phyloP scores from a whole-genome alignment of 768 basidiomycete species.

The Neoboletus magnificus region DNA sequence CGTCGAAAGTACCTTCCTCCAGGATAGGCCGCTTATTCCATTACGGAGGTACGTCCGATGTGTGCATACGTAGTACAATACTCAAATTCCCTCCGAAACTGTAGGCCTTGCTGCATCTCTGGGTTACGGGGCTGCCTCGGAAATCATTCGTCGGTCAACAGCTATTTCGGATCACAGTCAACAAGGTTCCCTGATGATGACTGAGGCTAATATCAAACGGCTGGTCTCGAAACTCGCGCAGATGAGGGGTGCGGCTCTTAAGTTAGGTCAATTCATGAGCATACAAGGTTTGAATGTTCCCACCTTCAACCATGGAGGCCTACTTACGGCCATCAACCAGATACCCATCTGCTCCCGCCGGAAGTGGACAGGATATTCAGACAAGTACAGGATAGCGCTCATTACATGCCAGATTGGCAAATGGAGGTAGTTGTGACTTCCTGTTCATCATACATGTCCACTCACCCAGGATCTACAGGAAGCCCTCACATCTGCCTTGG shows the following conservation, averaged over 20 bases:
- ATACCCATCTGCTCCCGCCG: conserved; percentile 82
- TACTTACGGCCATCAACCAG: conserved; percentile 37
- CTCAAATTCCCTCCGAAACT: background rate
- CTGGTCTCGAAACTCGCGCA: conserved; percentile 89
- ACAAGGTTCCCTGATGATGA: conserved; percentile 69
- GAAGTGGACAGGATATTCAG: conserved; percentile 88
- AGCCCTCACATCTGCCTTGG: conserved; percentile 76
- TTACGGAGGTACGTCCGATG: conserved; percentile 69
- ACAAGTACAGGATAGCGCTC: conserved; percentile 89
- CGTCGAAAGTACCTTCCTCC: conserved; percentile 90
- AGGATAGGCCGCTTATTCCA: conserved; percentile 87
- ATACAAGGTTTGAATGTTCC: conserved; percentile 66
- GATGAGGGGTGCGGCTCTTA: conserved; percentile 96
- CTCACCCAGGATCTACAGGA: conserved; percentile 32
- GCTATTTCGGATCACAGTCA: conserved; percentile 32
- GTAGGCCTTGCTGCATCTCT: conserved; percentile 88
- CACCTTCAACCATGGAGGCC: background rate
- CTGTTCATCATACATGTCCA: background rate
- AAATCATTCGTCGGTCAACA: conserved; percentile 71
- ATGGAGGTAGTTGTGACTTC: conserved; percentile 64
- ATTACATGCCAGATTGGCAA: conserved; percentile 99
- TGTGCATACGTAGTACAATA: background rate
- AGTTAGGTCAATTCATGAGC: conserved; percentile 95
- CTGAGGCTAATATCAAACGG: conserved; percentile 85
- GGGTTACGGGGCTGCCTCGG: conserved; percentile 84